Conservation (phyloP, 1,284 basidiomycete species). For the Peniophora sp. region DNA sequence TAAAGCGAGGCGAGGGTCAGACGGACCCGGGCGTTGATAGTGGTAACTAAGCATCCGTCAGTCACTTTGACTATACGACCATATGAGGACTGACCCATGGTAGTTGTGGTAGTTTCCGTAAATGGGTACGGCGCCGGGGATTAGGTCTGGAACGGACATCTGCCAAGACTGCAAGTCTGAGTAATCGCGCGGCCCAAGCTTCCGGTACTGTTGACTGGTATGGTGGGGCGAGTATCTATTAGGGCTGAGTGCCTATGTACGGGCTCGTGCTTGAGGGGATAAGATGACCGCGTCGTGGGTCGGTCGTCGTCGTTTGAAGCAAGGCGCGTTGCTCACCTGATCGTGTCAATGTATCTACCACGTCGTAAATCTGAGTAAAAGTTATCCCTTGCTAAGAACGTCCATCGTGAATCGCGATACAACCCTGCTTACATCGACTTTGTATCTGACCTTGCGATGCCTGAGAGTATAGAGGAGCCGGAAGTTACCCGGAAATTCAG, state of each 20-base stretch:
- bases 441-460: no score
- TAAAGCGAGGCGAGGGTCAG: slow-evolving; percentile 53
- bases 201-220: no score
- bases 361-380: no score
- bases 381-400: no score
- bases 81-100: slow-evolving; percentile 36
- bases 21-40: slow-evolving; percentile 49
- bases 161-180: background rate
- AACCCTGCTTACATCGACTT: no score
- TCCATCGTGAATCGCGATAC: no score
- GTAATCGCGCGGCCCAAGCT: background rate
- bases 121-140: slow-evolving; percentile 19
- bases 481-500: background rate
- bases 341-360: no score
- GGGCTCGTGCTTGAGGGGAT: background rate
- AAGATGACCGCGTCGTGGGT: no score
- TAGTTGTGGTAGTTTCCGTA: slow-evolving; percentile 71
- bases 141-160: background rate
- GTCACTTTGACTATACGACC: background rate
- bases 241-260: background rate
- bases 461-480: background rate
- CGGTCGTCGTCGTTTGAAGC: no score
- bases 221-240: background rate
- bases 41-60: slow-evolving; percentile 50
- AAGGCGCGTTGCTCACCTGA: no score